These are phyloP conservation scores for Magnaporthiopsis poae DNA, from an alignment of 2,329 filamentous ascomycete species.

Conservation along the genomic window DNA sequence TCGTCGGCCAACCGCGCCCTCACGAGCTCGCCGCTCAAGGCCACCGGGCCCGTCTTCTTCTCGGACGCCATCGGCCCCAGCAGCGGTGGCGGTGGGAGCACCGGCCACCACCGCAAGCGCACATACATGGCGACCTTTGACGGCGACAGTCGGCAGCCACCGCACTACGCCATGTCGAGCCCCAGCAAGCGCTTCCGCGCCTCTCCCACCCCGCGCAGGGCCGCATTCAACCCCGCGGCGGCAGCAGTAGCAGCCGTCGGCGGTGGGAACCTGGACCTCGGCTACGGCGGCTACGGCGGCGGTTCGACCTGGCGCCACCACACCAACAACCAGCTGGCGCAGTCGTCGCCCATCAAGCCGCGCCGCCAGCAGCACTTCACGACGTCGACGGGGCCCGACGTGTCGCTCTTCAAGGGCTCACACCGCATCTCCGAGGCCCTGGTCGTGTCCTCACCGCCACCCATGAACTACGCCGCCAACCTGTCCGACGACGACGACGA, in stretches of 20 bases:
- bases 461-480: constrained; percentile 45
- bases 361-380: constrained; percentile 66
- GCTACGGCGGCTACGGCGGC: constrained; percentile 25
- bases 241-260: background rate
- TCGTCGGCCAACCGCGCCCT: constrained; percentile 48
- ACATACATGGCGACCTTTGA: constrained; percentile 53
- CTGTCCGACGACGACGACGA: constrained; percentile 74
- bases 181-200: constrained; percentile 62
- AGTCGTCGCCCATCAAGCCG: constrained; percentile 78
- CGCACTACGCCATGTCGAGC: constrained; percentile 37
- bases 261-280: background rate
- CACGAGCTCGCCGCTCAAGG: constrained; percentile 75
- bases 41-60: constrained; percentile 54
- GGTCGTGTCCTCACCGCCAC: constrained; percentile 31
- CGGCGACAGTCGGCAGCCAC: constrained; percentile 1
- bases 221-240: constrained; percentile 27
- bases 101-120: constrained; percentile 51
- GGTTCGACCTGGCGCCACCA: constrained; percentile 62
- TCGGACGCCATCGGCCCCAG: constrained; percentile 65
- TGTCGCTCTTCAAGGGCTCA: constrained; percentile 69
- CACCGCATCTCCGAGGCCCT: constrained; percentile 58
- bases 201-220: constrained; percentile 51
- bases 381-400: constrained; percentile 57
- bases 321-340: constrained; percentile 63
- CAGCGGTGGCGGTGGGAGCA: constrained; percentile 49